These are phyloP conservation scores for Symbiodinium natans DNA, from an alignment of 73 alveolate species.

Conservation along the genomic window DNA sequence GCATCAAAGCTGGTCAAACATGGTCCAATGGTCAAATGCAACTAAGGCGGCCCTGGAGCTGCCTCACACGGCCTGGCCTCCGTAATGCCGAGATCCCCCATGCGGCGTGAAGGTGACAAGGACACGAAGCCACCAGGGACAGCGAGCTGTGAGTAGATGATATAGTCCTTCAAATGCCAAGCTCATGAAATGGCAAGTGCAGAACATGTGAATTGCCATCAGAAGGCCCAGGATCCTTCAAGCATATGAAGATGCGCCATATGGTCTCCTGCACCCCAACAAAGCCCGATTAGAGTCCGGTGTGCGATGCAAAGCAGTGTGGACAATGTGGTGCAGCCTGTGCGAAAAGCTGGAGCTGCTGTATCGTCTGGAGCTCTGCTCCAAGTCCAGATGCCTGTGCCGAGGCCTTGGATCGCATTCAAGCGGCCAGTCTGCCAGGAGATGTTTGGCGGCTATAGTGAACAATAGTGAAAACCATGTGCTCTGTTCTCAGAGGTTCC, in stretches of 20 bases:
- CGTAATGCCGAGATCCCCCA: background rate
- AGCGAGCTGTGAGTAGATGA: conserved; percentile 77
- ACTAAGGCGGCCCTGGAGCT: no score
- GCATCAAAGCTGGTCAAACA: no score
- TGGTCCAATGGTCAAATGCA: no score
- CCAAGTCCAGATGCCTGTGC: background rate
- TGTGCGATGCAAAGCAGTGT: no score
- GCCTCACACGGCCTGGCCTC: background rate
- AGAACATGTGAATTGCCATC: background rate
- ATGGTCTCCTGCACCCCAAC: conserved; percentile 43
- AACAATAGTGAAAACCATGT: background rate
- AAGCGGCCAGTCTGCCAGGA: no score
- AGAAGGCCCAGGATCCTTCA: conserved; percentile 33
- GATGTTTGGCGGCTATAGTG: background rate
- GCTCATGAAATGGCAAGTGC: background rate
- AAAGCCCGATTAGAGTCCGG: no score
- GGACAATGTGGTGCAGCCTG: no score
- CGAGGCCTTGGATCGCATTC: no score
- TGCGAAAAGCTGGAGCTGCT: conserved; percentile 69
- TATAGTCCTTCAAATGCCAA: conserved; percentile 21
- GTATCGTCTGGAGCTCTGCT: conserved; percentile 1
- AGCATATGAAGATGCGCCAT: conserved; percentile 72
- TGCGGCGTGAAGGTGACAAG: background rate
- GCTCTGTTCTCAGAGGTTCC: background rate
- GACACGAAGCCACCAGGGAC: background rate